phyloP scores from a whole-genome alignment of 2,329 filamentous ascomycete species.

The Penicillium nordicum region DNA sequence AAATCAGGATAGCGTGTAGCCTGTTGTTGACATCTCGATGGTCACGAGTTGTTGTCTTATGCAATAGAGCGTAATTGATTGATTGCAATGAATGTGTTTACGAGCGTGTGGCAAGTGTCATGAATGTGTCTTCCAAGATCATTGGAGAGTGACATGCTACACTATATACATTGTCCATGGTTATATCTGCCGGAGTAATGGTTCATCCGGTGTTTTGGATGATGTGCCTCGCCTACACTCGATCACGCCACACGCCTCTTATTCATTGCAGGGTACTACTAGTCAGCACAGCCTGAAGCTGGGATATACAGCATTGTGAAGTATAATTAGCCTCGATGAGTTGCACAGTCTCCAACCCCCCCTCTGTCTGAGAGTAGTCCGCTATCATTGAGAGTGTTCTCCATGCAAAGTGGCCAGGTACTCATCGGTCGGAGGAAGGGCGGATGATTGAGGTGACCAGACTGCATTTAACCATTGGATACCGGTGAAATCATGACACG shows the following conservation, averaged over 20 bases:
- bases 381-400: not conserved
- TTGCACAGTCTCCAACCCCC: not conserved
- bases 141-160: not conserved
- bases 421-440: not conserved
- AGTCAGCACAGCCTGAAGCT: not conserved
- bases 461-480: not conserved
- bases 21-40: not conserved
- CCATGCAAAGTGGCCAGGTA: not conserved
- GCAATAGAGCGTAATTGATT: not conserved
- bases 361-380: not conserved
- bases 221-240: constrained; percentile 16
- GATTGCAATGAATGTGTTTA: not conserved
- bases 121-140: not conserved
- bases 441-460: not conserved
- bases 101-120: not conserved
- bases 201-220: constrained; percentile 19
- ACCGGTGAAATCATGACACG: not conserved
- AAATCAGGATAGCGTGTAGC: not conserved
- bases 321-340: not conserved
- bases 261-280: not conserved
- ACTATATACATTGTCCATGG: not conserved
- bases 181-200: not conserved
- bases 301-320: not conserved
- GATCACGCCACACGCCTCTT: constrained; percentile 21
- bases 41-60: not conserved